A percentile compares a stretch with the other conserved stretches of the same genome.
These are phyloP conservation scores for Globisporangium iwayamae DNA, from an alignment of 352 stramenopile genomes.

Conservation along the genomic window DNA sequence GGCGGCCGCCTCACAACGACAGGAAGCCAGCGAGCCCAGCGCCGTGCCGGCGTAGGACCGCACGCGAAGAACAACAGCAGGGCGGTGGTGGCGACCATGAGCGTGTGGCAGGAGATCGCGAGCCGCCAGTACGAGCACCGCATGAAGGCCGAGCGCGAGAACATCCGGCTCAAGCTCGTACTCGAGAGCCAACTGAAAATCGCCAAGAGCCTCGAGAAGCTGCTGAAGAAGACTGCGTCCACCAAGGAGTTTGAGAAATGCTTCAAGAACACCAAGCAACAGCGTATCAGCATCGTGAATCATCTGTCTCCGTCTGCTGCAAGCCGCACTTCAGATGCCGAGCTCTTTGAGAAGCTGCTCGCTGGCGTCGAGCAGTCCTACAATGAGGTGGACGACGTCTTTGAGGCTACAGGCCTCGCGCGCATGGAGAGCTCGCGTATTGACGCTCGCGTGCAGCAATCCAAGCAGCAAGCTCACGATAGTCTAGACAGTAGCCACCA, in stretches of 20 bases:
- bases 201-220: slow-evolving; percentile 35
- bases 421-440: slow-evolving; percentile 6
- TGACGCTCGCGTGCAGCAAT: slow-evolving; percentile 8
- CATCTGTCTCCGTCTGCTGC: no score
- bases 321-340: slow-evolving; percentile 16
- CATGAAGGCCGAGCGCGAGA: slow-evolving; percentile 52
- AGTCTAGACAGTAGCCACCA: neutral
- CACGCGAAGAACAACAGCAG: no score
- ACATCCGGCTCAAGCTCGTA: slow-evolving; percentile 29
- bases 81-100: neutral
- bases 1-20: neutral
- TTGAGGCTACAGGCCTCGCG: slow-evolving; percentile 16
- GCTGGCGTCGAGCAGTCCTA: slow-evolving; percentile 31
- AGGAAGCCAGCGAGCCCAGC: no score
- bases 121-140: slow-evolving; percentile 20
- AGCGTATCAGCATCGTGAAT: slow-evolving; percentile 13
- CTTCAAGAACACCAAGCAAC: slow-evolving; percentile 11
- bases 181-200: slow-evolving; percentile 47
- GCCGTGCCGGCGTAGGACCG: no score
- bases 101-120: slow-evolving; percentile 20
- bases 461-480: no score
- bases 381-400: slow-evolving; percentile 32
- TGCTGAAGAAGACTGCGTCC: slow-evolving; percentile 25
- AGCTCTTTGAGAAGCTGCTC: slow-evolving; percentile 30
- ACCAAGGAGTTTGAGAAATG: no score